Evolutionary conservation across 805 yeast genomes (phyloP), one percentile per base, ranked within the genome.

Genomic region (Scheffersomyces stipitis): DNA sequence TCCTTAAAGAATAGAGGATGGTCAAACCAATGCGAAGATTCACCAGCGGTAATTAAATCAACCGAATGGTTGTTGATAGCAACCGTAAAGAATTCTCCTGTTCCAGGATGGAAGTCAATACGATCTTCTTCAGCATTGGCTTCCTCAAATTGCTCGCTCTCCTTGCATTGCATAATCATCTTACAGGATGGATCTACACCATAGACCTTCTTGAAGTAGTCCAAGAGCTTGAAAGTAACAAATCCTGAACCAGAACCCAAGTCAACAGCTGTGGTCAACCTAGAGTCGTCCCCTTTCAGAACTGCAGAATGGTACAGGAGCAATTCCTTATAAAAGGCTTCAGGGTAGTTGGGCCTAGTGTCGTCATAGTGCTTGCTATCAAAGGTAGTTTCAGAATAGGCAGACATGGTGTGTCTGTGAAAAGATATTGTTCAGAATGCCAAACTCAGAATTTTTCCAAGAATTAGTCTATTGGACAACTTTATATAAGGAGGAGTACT

Each of bases 11-110:
- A 82, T 18, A 47, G 45, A 0, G 65, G 62, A 40, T 76, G 81
- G 38, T 82, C 71, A 39, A 86, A 75, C 96, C 96, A 89, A 60
- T 89, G 96, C n/a, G 75, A 78, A 40, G 89, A 83, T 54, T 89
- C 89, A 0, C 90, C 95, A n/a, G 82, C 85, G 2, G 88, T 75
- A 10, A 87, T 66, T 48, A 87, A 41, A 53, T 84, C 95, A 5
- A 80, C 75, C 0, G 76, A 56, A 7, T 48, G 38, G 1, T 44
- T 33, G 2, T 31, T 29, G 2, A 61, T 48, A 2, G 31, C 33
- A 1, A 9, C 10, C 2, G 69, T 66, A 1, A 54, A 44, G 9
- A 37, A 18, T 34, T 63, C 69, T 3, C 56, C 67, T 1, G 58
- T 41, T 0, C 60, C 60, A 3, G 44, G 43, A 17, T 36, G 17